These are phyloP conservation scores for Austroboletus niveus DNA, from an alignment of 1,284 basidiomycete species.

Conservation along the genomic window DNA sequence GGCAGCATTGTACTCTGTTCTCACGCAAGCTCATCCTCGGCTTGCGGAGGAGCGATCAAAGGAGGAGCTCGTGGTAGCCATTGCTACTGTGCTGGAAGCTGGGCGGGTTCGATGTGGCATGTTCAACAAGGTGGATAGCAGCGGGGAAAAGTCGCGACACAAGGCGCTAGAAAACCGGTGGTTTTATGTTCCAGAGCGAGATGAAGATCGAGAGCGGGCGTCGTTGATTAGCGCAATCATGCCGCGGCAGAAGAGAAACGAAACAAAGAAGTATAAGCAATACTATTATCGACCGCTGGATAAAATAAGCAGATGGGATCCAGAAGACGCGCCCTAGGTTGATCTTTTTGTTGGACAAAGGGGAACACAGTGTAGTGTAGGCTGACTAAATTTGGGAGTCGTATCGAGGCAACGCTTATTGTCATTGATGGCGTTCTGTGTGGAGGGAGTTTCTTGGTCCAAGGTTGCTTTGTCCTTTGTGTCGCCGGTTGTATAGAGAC, in stretches of 20 bases:
- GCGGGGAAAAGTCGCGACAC: constrained; percentile 47
- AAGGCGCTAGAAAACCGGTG: constrained; percentile 61
- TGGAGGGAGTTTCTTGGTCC: background rate
- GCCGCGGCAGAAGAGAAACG: constrained; percentile 69
- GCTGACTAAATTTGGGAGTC: background rate
- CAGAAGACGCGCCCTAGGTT: constrained; percentile 47
- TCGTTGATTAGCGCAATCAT: constrained; percentile 63
- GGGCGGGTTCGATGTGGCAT: constrained; percentile 54
- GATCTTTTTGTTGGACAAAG: background rate
- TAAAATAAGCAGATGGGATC: constrained; percentile 63
- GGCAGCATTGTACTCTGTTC: constrained; percentile 49
- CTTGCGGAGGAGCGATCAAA: constrained; percentile 42
- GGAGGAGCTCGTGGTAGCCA: constrained; percentile 47
- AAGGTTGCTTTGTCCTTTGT: background rate
- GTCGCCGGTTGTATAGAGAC: background rate
- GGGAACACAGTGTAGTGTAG: constrained; percentile 4
- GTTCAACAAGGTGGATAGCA: constrained; percentile 69
- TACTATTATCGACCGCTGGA: constrained; percentile 73
- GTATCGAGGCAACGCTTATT: constrained; percentile 22
- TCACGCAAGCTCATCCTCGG: constrained; percentile 53
- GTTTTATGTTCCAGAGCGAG: constrained; percentile 73
- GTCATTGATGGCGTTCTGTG: background rate
- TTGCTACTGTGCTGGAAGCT: constrained; percentile 49
- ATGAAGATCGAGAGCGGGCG: constrained; percentile 68
- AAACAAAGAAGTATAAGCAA: constrained; percentile 78